Percentiles rank a stretch among this genome's conserved stretches.
phyloP scores from a whole-genome alignment of 2,329 filamentous ascomycete species.

The Macrophomina tecta region DNA sequence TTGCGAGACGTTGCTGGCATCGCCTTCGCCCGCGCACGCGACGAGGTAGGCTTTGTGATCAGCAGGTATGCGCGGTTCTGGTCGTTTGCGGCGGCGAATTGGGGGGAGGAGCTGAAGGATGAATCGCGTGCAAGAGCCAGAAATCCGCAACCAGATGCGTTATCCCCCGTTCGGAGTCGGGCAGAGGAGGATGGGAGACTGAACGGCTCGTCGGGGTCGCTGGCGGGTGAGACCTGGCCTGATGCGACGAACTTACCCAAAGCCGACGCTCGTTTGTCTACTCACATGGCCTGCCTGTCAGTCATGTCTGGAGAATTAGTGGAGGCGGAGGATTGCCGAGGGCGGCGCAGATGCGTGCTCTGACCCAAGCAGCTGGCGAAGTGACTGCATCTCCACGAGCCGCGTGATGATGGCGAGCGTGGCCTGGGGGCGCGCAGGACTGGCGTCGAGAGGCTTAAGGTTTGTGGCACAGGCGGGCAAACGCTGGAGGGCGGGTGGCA shows the following conservation, averaged over 20 bases:
- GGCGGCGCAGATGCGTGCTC: background rate
- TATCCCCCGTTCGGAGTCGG: background rate
- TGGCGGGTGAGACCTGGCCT: background rate
- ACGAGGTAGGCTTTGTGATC: background rate
- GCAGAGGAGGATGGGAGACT: background rate
- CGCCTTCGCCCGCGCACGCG: no score
- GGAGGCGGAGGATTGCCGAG: conserved; percentile 6
- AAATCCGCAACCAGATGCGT: no score
- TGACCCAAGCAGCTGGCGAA: background rate
- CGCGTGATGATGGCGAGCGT: conserved; percentile 5
- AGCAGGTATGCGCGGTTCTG: background rate
- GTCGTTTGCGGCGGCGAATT: background rate
- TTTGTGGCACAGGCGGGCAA: conserved; percentile 11
- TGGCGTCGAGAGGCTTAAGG: background rate
- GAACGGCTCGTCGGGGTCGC: no score
- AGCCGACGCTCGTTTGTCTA: no score
- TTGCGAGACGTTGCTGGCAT: no score
- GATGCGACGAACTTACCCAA: background rate
- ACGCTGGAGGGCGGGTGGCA: background rate
- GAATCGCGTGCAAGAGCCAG: no score
- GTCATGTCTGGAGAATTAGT: background rate
- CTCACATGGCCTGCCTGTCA: background rate
- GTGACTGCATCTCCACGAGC: background rate
- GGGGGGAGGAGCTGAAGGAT: no score
- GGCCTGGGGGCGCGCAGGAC: background rate